Base-by-base conservation (phyloP, 2,329 filamentous ascomycete genomes). In the Neonectria coccinea region DNA sequence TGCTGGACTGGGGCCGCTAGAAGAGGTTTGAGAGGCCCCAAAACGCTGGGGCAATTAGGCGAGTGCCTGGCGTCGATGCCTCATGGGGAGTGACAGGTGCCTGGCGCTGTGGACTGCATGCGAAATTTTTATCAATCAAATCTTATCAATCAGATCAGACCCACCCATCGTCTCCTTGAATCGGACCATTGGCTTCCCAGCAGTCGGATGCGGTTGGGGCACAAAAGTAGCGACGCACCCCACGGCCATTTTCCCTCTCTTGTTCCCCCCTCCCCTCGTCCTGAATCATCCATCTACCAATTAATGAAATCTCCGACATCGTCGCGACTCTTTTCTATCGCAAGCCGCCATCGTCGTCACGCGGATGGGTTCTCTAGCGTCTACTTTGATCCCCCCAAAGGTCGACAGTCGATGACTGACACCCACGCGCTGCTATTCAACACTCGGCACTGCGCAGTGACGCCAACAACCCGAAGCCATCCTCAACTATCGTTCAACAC, bases 71-170 rank as follows among this genome's bases (percentile, higher is more conserved):
- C 70, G 54, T n/a, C 1, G 41, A 3, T 18, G 22, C 50, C 8
- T 10, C 44, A 47, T 22, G 14, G 36, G 39, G 39, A 42, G 11
- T 73, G 71, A 69, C 71, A 72, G 67, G 71, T 73, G 71, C 70
- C 71, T 73, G 67, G 71, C 69, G 66, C 59, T 14, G 64, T 51
- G 56, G 50, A 53, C 58, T 52, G 48, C 54, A 64, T 56, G 67
- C 68, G 64, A 71, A 71, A 69, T 67, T 78, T 78, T 81, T 80
- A 81, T 81, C 79, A 81, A 81, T 81, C 79, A 75, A 78, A 83
- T 83, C 81, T 83, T 81, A 82, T 82, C 81, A 82, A 82, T 82
- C 81, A 73, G 75, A 81, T 80, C 76, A 76, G 71, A 67, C 70
- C 75, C 76, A 76, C 73, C 66, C 68, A 60, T 70, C 59, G 62